Evolutionary conservation across 208 protist genomes (phyloP).

Genomic region (Trypanosoma caninum): DNA sequence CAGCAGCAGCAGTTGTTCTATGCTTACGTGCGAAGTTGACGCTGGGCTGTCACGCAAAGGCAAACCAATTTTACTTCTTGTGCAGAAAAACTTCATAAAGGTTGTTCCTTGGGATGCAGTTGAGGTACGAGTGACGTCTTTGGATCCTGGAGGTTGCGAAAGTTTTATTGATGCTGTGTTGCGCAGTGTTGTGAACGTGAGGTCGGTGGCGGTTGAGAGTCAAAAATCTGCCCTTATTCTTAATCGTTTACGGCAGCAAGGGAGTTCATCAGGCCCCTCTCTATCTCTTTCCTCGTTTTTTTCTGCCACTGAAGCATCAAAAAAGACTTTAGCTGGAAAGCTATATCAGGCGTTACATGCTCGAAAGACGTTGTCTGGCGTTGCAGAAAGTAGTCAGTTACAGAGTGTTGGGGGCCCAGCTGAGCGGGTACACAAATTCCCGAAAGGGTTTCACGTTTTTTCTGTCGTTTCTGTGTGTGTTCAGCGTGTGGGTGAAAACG

Average conservation of each 20-base stretch:
- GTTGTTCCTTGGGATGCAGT: constrained; percentile 56
- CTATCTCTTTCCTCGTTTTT: neutral
- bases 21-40: constrained; percentile 58
- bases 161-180: constrained; percentile 13
- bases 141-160: constrained; percentile 14
- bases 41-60: constrained; percentile 39
- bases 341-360: constrained; percentile 48
- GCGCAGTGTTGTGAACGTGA: constrained; percentile 1
- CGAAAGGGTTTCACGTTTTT: constrained; percentile 40
- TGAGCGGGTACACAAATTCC: constrained; percentile 54
- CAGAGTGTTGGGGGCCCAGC: constrained; percentile 14
- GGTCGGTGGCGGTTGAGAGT: neutral
- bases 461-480: constrained; percentile 52
- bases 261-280: too few species aligned
- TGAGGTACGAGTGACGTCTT: constrained; percentile 45
- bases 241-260: constrained; percentile 5
- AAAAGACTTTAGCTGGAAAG: constrained; percentile 40
- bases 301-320: constrained; percentile 1
- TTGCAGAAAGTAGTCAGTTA: constrained; percentile 1
- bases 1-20: constrained; percentile 11
- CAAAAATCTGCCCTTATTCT: constrained; percentile 5
- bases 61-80: constrained; percentile 39
- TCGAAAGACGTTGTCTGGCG: constrained; percentile 11
- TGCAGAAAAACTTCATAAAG: constrained; percentile 72
- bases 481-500: constrained; percentile 54